Percentiles rank a stretch among this genome's conserved stretches.
Evolutionary conservation across 2,329 filamentous ascomycete species (phyloP).

Genomic region (Ophiostoma novo-ulmi): DNA sequence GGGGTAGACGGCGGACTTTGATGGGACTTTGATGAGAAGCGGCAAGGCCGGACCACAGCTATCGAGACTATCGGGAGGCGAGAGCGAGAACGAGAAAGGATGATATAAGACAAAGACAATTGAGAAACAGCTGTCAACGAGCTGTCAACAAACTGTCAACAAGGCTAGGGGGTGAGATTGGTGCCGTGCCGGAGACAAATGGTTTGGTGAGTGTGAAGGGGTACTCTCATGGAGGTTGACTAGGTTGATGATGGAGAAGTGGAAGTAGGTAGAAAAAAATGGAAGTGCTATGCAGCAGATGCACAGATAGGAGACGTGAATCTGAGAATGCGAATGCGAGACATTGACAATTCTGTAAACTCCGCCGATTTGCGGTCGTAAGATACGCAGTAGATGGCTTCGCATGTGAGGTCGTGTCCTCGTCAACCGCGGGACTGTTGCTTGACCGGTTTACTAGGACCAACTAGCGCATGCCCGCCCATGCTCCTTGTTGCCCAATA

Average conservation of each 20-base stretch:
- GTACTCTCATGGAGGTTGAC: background rate
- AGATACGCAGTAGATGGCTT: background rate
- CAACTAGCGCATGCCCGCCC: background rate
- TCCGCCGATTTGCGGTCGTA: constrained; percentile 10
- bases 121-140: background rate
- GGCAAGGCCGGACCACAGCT: background rate
- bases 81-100: background rate
- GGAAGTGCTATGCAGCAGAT: constrained; percentile 6
- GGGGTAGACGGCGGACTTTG: background rate
- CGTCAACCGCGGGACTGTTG: background rate
- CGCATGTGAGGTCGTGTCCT: constrained; percentile 3
- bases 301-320: constrained; percentile 1
- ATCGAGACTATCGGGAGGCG: constrained; percentile 1
- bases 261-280: background rate
- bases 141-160: background rate
- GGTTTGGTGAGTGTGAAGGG: background rate
- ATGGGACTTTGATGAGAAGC: background rate
- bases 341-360: background rate
- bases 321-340: constrained; percentile 6
- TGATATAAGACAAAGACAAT: background rate
- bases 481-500: too few relatives aligned
- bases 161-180: background rate
- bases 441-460: background rate
- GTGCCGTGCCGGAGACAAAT: background rate
- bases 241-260: background rate